Conservation (phyloP, 2,329 filamentous ascomycete species). For the Aspergillus sp. region DNA sequence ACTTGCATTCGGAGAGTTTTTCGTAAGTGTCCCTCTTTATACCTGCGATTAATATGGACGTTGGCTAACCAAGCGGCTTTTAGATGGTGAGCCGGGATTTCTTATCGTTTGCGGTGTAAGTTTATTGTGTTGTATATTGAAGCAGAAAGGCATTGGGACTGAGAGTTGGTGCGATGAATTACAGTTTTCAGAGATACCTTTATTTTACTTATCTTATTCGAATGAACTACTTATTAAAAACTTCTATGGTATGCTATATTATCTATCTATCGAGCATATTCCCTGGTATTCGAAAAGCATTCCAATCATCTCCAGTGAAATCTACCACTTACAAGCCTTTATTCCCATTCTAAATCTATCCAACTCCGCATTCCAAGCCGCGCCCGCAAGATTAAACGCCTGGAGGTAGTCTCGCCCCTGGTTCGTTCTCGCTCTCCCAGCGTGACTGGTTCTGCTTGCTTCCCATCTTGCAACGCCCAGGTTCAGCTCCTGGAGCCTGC, state of each 20-base stretch:
- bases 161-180: background rate
- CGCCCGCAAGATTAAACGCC: background rate
- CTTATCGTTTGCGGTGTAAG: too few relatives aligned
- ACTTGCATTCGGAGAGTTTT: constrained; percentile 52
- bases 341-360: background rate
- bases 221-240: background rate
- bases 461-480: too few relatives aligned
- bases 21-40: constrained; percentile 39
- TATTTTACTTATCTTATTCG: background rate
- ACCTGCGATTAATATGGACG: background rate
- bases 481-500: background rate
- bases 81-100: background rate
- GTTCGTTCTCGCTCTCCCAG: too few relatives aligned
- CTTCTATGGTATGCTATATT: background rate
- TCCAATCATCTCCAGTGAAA: too few relatives aligned
- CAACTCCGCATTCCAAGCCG: background rate
- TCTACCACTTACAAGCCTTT: too few relatives aligned
- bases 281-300: background rate
- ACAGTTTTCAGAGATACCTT: background rate
- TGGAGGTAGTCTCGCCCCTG: background rate
- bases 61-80: background rate
- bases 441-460: too few relatives aligned
- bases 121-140: background rate
- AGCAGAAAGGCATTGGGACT: background rate
- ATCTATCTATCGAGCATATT: background rate